Base-by-base conservation (phyloP, 805 yeast species). In the Metschnikowia orientalis region DNA sequence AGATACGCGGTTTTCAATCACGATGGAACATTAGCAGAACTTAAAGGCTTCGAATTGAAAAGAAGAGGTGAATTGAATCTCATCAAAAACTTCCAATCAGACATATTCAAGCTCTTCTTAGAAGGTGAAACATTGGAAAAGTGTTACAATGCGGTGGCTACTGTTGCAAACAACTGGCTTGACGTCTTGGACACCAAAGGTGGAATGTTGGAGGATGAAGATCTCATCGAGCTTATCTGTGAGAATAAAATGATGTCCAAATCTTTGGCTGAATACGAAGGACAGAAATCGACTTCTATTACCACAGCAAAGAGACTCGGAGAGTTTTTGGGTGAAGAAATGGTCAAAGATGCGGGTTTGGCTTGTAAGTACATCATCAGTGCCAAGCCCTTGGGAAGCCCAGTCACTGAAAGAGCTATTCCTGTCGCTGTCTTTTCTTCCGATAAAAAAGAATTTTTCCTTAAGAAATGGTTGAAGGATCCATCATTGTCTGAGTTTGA, bases 341-440 rank as follows among this genome's bases (percentile, higher is more conserved):
- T 90, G 95, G 94, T 88, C 3, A 89, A 87, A 50, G 97, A 88
- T 58, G 88, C 89, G 39, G 97, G 98, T 41, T 73, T 92, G 40
- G 95, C 95, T 5, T 90, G 96, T 61, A 88, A 87, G 57, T 92
- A 87, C 61, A 81, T 92, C 56, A 89, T 92, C 44, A 80, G 96
- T 40, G 75, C 77, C 29, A 77, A 75, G 44, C 98, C 99, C 1
- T 49, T 71, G 13, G 81, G 81, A 26, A 81, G 95, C 1, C 95
- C 98, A 0, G 89, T 89, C 18, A 87, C 98, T 0, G 97, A 90
- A 51, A 72, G 99, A 45, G 98, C 99, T 0, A 71, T 92, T 27
- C 99, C 99, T 0, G 95, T 94, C 5, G 92, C 96, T 0, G 88
- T 92, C 12, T 94, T 92, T 54, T 82, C 95, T 0, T 81, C 97